Evolutionary conservation across 1,139 yeast species (phyloP).

Genomic region (Blastobotrys petasosporus): DNA sequence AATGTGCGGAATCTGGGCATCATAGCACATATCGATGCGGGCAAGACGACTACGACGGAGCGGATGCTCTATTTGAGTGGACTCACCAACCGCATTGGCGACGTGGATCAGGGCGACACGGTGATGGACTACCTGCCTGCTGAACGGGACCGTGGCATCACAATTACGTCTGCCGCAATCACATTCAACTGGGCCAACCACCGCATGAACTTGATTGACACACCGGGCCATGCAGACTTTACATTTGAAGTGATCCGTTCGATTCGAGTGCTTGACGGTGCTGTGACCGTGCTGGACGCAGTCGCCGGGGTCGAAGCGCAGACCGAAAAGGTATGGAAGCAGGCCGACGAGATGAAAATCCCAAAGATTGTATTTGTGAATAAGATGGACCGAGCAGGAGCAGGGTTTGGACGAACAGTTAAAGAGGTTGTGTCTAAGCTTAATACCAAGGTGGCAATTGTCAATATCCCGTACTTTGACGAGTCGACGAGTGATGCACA

Average conservation of each 20-base stretch:
- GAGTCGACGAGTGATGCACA: constrained; percentile 38
- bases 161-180: constrained; percentile 95
- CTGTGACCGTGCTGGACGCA: constrained; percentile 85
- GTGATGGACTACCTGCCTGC: constrained; percentile 89
- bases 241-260: constrained; percentile 91
- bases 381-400: constrained; percentile 96
- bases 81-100: constrained; percentile 71
- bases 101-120: constrained; percentile 95
- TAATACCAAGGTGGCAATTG: constrained; percentile 64
- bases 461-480: constrained; percentile 73
- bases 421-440: constrained; percentile 76
- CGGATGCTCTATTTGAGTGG: constrained; percentile 89
- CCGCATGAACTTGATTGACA: constrained; percentile 81
- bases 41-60: constrained; percentile 85
- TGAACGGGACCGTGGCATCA: constrained; percentile 89
- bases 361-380: constrained; percentile 80
- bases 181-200: constrained; percentile 79
- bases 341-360: constrained; percentile 58
- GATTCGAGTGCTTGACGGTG: constrained; percentile 86
- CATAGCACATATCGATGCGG: constrained; percentile 84
- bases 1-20: constrained; percentile 66
- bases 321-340: constrained; percentile 95
- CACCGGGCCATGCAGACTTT: constrained; percentile 98
- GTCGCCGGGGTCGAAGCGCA: constrained; percentile 99
- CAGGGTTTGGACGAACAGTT: constrained; percentile 87